Conservation (phyloP, 2,329 filamentous ascomycete genomes). For the Alternaria hordeiaustralica region DNA sequence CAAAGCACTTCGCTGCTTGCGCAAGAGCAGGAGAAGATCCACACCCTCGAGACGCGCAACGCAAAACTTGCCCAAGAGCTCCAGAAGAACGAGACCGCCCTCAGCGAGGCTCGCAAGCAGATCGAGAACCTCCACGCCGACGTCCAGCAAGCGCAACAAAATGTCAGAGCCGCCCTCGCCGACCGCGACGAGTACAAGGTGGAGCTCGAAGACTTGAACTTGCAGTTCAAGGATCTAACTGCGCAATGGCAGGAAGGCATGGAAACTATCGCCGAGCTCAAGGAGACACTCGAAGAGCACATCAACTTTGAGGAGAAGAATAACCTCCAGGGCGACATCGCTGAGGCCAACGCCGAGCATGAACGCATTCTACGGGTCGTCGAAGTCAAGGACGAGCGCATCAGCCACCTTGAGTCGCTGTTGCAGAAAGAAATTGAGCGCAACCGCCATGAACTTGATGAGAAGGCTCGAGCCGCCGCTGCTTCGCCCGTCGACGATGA, state of each 20-base stretch:
- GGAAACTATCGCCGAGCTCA: slow-evolving; percentile 11
- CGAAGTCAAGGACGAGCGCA: slow-evolving; percentile 35
- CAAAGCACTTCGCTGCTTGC: neutral
- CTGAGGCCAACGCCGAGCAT: slow-evolving; percentile 9
- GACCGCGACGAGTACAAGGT: slow-evolving; percentile 4
- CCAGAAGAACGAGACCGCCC: neutral
- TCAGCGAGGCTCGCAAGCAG: neutral
- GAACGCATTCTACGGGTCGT: slow-evolving; percentile 17
- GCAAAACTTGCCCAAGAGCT: neutral
- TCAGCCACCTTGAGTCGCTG: slow-evolving; percentile 27
- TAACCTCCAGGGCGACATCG: slow-evolving; percentile 19
- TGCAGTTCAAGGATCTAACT: slow-evolving; percentile 18
- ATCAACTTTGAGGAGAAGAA: slow-evolving; percentile 1
- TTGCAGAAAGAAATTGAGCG: slow-evolving; percentile 24
- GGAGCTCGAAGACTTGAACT: slow-evolving; percentile 2
- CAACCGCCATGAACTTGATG: slow-evolving; percentile 15
- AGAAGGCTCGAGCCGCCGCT: slow-evolving; percentile 10
- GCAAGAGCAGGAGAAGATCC: neutral
- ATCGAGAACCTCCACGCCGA: neutral
- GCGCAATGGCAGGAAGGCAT: slow-evolving; percentile 15
- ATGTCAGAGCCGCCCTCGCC: neutral
- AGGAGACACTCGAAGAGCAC: slow-evolving; percentile 4
- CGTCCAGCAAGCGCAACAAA: neutral
- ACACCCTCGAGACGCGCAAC: slow-evolving; percentile 3
- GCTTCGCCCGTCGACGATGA: slow-evolving; percentile 18